Evolutionary conservation across 2,329 filamentous ascomycete genomes (phyloP).

Genomic region (Herpotrichia juniperi): DNA sequence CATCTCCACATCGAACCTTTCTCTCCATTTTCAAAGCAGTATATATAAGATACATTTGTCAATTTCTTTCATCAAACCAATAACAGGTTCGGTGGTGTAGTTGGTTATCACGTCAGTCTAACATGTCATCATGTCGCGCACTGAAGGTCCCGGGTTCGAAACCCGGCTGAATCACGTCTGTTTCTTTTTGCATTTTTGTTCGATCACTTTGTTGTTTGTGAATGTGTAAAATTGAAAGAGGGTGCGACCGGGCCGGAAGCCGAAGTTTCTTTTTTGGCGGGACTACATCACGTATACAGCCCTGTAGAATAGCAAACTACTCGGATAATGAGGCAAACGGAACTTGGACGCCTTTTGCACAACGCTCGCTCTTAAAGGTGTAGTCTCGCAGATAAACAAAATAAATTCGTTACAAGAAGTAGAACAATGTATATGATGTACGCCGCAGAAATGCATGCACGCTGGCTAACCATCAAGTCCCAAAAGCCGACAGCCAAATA

Average conservation of each 20-base stretch:
- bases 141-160: background rate
- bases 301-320: too few species aligned
- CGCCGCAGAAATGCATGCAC: background rate
- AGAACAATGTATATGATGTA: background rate
- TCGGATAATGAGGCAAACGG: too few species aligned
- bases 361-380: background rate
- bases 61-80: too few species aligned
- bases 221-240: background rate
- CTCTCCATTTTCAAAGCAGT: too few species aligned
- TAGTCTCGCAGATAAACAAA: background rate
- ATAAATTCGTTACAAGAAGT: constrained; percentile 1
- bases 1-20: too few species aligned
- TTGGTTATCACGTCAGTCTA: constrained; percentile 48
- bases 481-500: background rate
- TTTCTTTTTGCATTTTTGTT: background rate
- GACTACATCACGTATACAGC: too few species aligned
- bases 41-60: too few species aligned
- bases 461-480: background rate
- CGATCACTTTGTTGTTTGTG: too few species aligned
- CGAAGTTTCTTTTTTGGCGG: too few species aligned
- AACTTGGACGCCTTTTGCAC: too few species aligned
- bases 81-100: constrained; percentile 51
- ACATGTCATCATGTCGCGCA: constrained; percentile 25
- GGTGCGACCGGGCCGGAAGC: too few species aligned
- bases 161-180: background rate